Base-by-base conservation (phyloP, 1,284 basidiomycete genomes). In the Sparassis latifolia region DNA sequence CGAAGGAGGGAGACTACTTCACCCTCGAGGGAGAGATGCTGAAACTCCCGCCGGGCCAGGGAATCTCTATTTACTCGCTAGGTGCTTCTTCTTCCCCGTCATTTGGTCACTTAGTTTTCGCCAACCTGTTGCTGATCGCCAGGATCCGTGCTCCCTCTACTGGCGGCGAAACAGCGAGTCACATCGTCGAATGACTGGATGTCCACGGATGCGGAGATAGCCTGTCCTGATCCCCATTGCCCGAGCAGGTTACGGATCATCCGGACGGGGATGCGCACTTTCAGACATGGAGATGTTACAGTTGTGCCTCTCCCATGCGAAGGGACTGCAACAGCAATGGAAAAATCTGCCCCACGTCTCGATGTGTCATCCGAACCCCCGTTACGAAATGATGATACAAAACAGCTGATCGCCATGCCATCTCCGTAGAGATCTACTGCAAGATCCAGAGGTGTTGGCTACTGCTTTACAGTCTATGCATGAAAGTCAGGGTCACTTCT, bases 11-110 rank as follows among this genome's bases (percentile, higher is more conserved):
- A 1, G 83, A 86, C 60, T 65, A 78, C 59, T 84, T 86, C 60
- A 75, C 67, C 2, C 67, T 86, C 4, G 66, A 80, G 55, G 82
- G 81, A 1, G 83, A 84, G 62, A 78, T 83, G 75, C 55, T 84
- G 29, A 58, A 71, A 55, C 70, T 84, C 2, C 82, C 83, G 9
- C 73, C 75, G 0, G 74, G 70, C 1, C 81, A 83, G 58, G 82
- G 79, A 1, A 75, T 84, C 55, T 84, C 82, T 0, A 81, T 85
- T 35, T 84, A 84, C 59, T 84, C 82, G 0, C 66, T 84, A 9
- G 69, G 82, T 82, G 54, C 45, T 67, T 58, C 27, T 31, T 1
- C 2, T n/a, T 6, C n/a, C n/a, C 5, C 31, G 3, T 30, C 33
- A 27, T 31, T 32, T 20, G 31, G 35, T 20, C 30, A 32, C 35